A percentile compares a stretch with the other conserved stretches of the same genome.
These are phyloP conservation scores for Cryptosporidium felis DNA, from an alignment of 169 alveolate genomes.

Conservation along the genomic window DNA sequence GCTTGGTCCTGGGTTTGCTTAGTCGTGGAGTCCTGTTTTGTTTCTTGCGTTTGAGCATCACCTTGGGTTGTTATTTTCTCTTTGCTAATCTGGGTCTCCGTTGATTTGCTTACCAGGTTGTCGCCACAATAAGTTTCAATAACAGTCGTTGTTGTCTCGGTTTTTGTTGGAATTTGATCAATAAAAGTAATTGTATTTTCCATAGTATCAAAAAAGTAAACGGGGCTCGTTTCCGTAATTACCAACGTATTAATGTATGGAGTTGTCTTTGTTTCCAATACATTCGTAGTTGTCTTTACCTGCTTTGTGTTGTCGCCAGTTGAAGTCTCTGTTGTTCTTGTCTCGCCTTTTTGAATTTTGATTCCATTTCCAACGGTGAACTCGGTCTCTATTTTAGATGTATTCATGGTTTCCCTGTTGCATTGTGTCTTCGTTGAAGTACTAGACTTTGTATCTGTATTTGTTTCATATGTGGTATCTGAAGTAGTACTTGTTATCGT, in stretches of 20 bases:
- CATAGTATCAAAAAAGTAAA: neutral
- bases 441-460: neutral
- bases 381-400: neutral
- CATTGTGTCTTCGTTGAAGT: neutral
- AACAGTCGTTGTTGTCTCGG: constrained; percentile 42
- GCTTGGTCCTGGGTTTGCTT: neutral
- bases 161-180: neutral
- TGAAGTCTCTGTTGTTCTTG: neutral
- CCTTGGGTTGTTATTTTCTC: neutral
- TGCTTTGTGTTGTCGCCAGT: neutral
- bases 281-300: neutral
- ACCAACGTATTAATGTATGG: neutral
- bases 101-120: neutral
- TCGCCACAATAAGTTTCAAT: neutral
- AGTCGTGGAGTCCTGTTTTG: neutral
- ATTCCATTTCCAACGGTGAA: neutral
- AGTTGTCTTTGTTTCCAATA: constrained; percentile 27
- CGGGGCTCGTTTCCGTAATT: neutral
- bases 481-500: too few relatives aligned
- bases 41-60: constrained; percentile 1
- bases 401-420: neutral
- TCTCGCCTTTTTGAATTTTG: constrained; percentile 13
- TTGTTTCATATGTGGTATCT: neutral
- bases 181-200: constrained; percentile 7
- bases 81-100: neutral